Percentiles rank a stretch among this genome's conserved stretches.
phyloP scores from a whole-genome alignment of 371 early-diverging fungal species.

The Mucor lusitanicus region DNA sequence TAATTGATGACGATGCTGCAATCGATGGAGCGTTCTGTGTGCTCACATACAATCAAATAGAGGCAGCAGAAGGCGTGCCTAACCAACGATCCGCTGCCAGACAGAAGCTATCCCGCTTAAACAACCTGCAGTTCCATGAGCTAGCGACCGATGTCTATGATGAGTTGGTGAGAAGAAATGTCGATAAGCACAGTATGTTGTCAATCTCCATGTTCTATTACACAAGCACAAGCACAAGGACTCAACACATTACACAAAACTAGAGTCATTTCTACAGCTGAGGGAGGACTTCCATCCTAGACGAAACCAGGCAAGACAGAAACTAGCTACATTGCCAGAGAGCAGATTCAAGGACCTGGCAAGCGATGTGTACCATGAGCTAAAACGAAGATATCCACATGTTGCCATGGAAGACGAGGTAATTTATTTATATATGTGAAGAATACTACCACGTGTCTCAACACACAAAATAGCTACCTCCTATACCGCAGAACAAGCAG shows the following conservation, averaged over 20 bases:
- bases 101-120: constrained; percentile 83
- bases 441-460: neutral
- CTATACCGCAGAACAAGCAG: constrained; percentile 33
- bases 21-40: no score
- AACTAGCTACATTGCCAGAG: constrained; percentile 87
- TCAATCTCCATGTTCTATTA: neutral
- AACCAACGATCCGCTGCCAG: constrained; percentile 70
- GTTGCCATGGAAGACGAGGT: constrained; percentile 35
- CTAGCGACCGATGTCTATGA: constrained; percentile 95
- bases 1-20: no score
- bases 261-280: constrained; percentile 87
- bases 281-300: constrained; percentile 90
- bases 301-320: constrained; percentile 96
- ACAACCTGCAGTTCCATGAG: constrained; percentile 89
- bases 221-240: neutral
- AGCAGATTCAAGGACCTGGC: constrained; percentile 90
- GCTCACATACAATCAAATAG: constrained; percentile 18
- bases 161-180: constrained; percentile 79
- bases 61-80: constrained; percentile 51
- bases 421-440: neutral
- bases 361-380: constrained; percentile 87
- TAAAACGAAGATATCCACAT: constrained; percentile 74
- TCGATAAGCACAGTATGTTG: constrained; percentile 62
- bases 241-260: neutral
- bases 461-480: constrained; percentile 14